Conservation (phyloP, 75 land plant genomes). For the Pseudotsuga menziesii region DNA sequence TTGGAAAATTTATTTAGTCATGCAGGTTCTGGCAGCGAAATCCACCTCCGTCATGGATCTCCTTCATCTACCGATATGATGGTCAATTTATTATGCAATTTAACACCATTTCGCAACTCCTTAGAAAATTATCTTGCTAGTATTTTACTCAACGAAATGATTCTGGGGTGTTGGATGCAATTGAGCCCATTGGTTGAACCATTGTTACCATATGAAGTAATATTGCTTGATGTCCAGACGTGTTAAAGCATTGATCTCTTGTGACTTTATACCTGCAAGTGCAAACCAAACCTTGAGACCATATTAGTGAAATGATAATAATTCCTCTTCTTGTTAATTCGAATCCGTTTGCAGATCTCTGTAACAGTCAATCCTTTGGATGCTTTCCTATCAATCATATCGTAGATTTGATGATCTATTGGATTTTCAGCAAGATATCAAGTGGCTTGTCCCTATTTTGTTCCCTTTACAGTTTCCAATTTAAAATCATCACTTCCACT, state of each 20-base stretch:
- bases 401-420: constrained; percentile 81
- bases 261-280: constrained; percentile 53
- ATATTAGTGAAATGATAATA: constrained; percentile 51
- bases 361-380: constrained; percentile 60
- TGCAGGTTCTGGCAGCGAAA: too few species aligned
- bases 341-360: constrained; percentile 73
- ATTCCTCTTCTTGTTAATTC: constrained; percentile 64
- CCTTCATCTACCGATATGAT: too few species aligned
- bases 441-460: constrained; percentile 53
- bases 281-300: constrained; percentile 65
- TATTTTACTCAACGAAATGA: too few species aligned
- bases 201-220: constrained; percentile 7
- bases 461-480: constrained; percentile 33
- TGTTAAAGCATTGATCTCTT: constrained; percentile 60
- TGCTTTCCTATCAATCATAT: constrained; percentile 72
- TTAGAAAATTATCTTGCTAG: too few species aligned
- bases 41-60: too few species aligned
- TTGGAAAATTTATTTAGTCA: too few species aligned
- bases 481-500: constrained; percentile 31
- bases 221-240: constrained; percentile 54
- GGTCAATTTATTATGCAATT: too few species aligned
- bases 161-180: too few species aligned
- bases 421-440: constrained; percentile 82
- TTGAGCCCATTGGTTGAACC: background rate
- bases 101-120: too few species aligned